These are phyloP conservation scores for Cladosporium halotolerans DNA, from an alignment of 2,329 filamentous ascomycete species.

Conservation along the genomic window DNA sequence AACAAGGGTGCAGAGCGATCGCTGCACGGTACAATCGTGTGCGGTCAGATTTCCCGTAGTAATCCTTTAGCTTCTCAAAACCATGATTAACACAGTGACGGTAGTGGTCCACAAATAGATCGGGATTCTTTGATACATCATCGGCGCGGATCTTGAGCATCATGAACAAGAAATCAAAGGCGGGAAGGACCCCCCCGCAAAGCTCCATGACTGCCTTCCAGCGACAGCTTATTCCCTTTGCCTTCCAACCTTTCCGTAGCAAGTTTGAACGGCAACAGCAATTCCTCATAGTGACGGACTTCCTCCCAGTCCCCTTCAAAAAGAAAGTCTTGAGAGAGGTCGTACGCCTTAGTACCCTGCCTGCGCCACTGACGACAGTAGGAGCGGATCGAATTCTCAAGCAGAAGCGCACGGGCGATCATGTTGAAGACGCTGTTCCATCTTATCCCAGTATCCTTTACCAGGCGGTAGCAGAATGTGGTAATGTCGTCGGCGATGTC, in stretches of 20 bases:
- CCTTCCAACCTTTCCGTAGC: neutral
- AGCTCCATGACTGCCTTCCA: neutral
- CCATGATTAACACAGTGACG: neutral
- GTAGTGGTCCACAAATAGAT: neutral
- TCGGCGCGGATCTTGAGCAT: neutral
- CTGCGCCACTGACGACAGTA: neutral
- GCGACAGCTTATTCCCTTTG: neutral
- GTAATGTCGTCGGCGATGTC: neutral
- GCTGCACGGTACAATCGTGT: neutral
- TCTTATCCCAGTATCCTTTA: neutral
- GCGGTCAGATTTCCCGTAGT: neutral
- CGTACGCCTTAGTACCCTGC: neutral
- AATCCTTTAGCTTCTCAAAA: neutral
- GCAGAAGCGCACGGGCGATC: neutral
- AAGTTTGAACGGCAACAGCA: neutral
- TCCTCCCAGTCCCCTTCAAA: neutral
- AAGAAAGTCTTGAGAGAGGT: neutral
- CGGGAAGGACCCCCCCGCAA: neutral
- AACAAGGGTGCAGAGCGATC: neutral
- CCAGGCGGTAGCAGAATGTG: neutral
- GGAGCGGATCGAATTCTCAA: neutral
- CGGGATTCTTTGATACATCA: neutral
- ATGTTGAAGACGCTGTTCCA: neutral
- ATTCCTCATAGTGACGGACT: neutral
- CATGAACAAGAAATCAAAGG: neutral